Evolutionary conservation across 805 yeast genomes (phyloP).

Genomic region (Cephaloascus albidus): DNA sequence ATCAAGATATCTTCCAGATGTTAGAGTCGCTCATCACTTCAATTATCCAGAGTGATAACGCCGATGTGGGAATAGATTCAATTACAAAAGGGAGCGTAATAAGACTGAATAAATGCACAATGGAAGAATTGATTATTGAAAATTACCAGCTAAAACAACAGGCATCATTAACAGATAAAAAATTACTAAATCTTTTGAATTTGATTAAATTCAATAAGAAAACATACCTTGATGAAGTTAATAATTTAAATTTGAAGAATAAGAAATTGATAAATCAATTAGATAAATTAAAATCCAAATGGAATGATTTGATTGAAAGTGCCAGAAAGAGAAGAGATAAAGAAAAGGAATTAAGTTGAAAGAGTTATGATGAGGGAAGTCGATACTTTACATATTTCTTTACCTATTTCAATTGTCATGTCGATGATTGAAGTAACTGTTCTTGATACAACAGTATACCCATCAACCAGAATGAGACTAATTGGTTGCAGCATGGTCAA

Average conservation of each 20-base stretch:
- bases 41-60: too few species aligned
- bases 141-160: background rate
- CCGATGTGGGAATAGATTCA: background rate
- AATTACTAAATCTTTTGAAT: background rate
- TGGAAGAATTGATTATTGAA: background rate
- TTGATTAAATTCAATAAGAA: background rate
- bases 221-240: slow-evolving; percentile 9
- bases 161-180: background rate
- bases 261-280: slow-evolving; percentile 40
- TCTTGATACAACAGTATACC: too few species aligned
- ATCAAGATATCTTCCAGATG: background rate
- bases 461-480: too few species aligned
- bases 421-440: too few species aligned
- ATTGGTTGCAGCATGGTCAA: too few species aligned
- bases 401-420: too few species aligned
- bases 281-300: slow-evolving; percentile 43
- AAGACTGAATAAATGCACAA: background rate
- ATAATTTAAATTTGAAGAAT: slow-evolving; percentile 6
- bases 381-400: too few species aligned
- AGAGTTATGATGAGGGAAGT: too few species aligned
- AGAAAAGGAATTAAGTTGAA: slow-evolving; percentile 2
- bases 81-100: too few species aligned
- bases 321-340: slow-evolving; percentile 42
- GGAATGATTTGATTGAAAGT: slow-evolving; percentile 60
- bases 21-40: background rate